Evolutionary conservation across 345 rosid species (phyloP), one percentile per base, ranked within the genome.

Genomic region (Murraya paniculata): DNA sequence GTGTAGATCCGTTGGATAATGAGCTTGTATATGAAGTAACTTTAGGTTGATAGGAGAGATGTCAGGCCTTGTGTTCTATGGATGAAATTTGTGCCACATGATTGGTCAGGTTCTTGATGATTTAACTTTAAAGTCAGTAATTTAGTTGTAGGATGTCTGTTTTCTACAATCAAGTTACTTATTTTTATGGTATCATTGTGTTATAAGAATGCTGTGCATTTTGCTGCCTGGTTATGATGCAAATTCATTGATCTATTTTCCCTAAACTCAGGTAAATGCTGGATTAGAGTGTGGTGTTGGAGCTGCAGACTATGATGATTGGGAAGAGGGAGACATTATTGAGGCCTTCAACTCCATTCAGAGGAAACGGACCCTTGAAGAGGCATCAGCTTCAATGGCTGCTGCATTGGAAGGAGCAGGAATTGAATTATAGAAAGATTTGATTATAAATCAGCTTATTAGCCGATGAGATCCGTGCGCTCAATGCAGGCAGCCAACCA

Each of bases 351-450:
- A 88, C 83, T 74, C 85, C 0, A 86, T 91, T 76, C 88, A 90
- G 82, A 96, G 91, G 89, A 91, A 86, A 84, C 90, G 98, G 66
- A 93, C 99, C 14, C 89, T 96, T 33, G 99, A 94, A 88, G 98
- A 94, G 84, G 97, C 99, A 73, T 96, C 99, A 2, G 97, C 99
- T 79, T 89, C 97, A 68, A 89, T 96, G 94, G 86, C 97, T 70
- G 95, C 97, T 55, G 98, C 97, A 4, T 57, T 92, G 72, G 90
- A 92, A 89, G 94, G 80, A 58, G 94, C 76, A 22, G 95, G 96
- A 73, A 83, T 88, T 39, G 59, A 72, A 68, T 18, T 75, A 71
- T 89, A 85, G 83, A 76, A 19, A n/a, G 10, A 27, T 25, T 36
- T 13, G 33, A 65, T n/a, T 36, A 16, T 41, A 22, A 71, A 73